Conservation (phyloP, 1,139 yeast genomes). For the Suhomyces kunorum region DNA sequence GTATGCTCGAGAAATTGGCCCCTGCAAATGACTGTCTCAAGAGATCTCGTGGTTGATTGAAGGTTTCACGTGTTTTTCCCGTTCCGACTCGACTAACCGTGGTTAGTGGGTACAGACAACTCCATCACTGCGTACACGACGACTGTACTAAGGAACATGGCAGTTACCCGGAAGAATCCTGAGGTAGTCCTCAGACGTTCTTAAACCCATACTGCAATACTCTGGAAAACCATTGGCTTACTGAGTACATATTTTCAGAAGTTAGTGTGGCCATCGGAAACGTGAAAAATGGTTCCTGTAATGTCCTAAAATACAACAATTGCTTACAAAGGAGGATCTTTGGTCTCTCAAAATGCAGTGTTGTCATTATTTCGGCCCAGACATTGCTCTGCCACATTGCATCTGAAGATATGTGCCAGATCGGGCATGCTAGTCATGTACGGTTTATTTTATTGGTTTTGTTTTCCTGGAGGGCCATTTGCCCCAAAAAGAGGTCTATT, state of each 20-base stretch:
- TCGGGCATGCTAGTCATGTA: slow-evolving; percentile 1
- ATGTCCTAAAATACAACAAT: slow-evolving; percentile 3
- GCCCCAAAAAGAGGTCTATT: slow-evolving; percentile 10
- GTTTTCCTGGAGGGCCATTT: slow-evolving; percentile 6
- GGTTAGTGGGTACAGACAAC: not conserved
- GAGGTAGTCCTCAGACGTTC: slow-evolving; percentile 7
- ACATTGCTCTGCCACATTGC: not conserved
- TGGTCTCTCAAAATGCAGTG: slow-evolving; percentile 1
- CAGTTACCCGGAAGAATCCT: not conserved
- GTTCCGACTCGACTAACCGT: not conserved
- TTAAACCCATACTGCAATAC: slow-evolving; percentile 15
- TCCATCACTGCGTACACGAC: not conserved
- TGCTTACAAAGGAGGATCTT: slow-evolving; percentile 4
- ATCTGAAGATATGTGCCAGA: not conserved
- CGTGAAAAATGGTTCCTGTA: not conserved
- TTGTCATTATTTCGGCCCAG: slow-evolving; percentile 11
- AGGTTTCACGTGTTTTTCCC: not conserved
- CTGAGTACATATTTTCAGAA: not conserved
- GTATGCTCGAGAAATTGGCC: slow-evolving; percentile 9
- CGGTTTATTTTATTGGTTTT: slow-evolving; percentile 13
- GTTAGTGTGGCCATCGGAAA: not conserved
- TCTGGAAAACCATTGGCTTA: slow-evolving; percentile 1
- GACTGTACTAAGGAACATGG: slow-evolving; percentile 3
- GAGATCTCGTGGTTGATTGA: slow-evolving; percentile 1
- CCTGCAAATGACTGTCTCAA: not conserved